These are phyloP conservation scores for Cerrena zonata DNA, from an alignment of 1,284 basidiomycete species.

Conservation along the genomic window DNA sequence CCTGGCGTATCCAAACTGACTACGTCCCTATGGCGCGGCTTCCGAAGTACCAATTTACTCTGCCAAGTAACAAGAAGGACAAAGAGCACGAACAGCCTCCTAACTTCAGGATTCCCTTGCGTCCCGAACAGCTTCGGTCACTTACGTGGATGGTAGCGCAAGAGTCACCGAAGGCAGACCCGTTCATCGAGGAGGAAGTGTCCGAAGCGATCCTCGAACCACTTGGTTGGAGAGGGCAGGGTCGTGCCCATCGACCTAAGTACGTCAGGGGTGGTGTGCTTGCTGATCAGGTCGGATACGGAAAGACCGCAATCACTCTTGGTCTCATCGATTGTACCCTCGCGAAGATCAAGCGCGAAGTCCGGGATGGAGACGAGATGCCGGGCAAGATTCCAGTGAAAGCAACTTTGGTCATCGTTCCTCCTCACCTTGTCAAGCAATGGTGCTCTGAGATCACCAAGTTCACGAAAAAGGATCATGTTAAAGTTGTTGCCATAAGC, in stretches of 20 bases:
- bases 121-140: conserved; percentile 85
- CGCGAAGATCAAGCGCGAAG: conserved; percentile 51
- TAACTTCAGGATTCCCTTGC: conserved; percentile 68
- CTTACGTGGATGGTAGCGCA: conserved; percentile 88
- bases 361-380: conserved; percentile 34
- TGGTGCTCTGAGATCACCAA: conserved; percentile 86
- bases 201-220: conserved; percentile 82
- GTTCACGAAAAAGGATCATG: conserved; percentile 59
- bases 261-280: conserved; percentile 84
- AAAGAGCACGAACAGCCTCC: conserved; percentile 72
- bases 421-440: conserved; percentile 83
- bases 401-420: conserved; percentile 83
- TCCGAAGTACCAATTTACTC: conserved; percentile 55
- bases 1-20: conserved; percentile 80
- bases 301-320: conserved; percentile 92
- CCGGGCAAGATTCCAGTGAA: conserved; percentile 68
- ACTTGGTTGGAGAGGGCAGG: conserved; percentile 90
- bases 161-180: conserved; percentile 59
- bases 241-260: conserved; percentile 75
- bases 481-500: conserved; percentile 68
- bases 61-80: conserved; percentile 78
- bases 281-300: conserved; percentile 94
- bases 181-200: conserved; percentile 91
- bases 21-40: conserved; percentile 64
- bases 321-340: conserved; percentile 74